Evolutionary conservation across 257 asterid species (phyloP).

Genomic region (Nicotiana tomentosiformis): DNA sequence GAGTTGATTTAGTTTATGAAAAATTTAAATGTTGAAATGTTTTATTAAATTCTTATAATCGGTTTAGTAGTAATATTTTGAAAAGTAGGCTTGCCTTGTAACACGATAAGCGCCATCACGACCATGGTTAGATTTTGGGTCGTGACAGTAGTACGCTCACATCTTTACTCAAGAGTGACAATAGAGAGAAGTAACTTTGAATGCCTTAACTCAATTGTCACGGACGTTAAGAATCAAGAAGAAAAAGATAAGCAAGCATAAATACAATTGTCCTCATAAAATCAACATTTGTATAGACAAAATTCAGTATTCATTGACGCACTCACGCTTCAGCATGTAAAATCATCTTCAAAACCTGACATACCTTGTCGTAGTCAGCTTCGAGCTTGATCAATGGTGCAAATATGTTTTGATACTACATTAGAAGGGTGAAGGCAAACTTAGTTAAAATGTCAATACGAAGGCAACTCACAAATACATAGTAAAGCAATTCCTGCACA

Average conservation of each 20-base stretch:
- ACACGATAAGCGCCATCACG: too few species aligned
- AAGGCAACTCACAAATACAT: background rate
- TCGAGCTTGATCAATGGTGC: conserved; percentile 99
- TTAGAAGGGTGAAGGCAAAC: background rate
- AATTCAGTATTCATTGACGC: background rate
- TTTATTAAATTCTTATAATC: too few species aligned
- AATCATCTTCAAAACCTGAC: background rate
- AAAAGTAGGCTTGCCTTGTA: too few species aligned
- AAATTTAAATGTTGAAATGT: too few species aligned
- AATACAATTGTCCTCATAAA: background rate
- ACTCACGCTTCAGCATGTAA: background rate
- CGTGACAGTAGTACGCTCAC: background rate
- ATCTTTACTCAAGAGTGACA: background rate
- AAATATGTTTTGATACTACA: conserved; percentile 96
- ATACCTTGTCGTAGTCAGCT: conserved; percentile 99
- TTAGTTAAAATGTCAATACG: background rate
- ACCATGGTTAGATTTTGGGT: too few species aligned
- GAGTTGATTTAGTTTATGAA: too few species aligned
- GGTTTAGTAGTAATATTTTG: too few species aligned
- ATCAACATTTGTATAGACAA: background rate
- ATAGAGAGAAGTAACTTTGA: background rate
- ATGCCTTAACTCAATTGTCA: background rate
- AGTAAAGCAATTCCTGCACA: background rate
- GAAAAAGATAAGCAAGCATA: background rate
- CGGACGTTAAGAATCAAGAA: background rate